Percentiles rank a stretch among this genome's conserved stretches.
These are phyloP conservation scores for Bacterosira constricta DNA, from an alignment of 108 stramenopile genomes.

Conservation along the genomic window DNA sequence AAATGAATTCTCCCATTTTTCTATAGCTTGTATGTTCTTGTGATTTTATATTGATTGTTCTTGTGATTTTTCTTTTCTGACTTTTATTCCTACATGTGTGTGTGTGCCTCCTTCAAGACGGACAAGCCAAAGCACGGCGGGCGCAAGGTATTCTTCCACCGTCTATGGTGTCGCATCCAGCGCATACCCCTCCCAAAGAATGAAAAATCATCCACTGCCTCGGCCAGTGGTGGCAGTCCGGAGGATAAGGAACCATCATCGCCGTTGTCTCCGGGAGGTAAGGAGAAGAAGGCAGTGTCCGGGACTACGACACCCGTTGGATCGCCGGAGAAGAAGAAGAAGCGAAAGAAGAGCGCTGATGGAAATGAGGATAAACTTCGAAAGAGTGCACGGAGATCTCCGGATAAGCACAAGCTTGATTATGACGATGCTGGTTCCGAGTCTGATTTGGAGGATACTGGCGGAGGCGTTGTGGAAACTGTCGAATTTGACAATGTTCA, in stretches of 20 bases:
- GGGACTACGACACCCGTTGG: constrained; percentile 38
- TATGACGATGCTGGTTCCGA: not conserved
- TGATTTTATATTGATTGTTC: too few relatives aligned
- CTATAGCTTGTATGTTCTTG: too few relatives aligned
- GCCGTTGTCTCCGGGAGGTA: constrained; percentile 10
- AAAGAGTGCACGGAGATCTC: not conserved
- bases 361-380: not conserved
- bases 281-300: constrained; percentile 48
- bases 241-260: constrained; percentile 21
- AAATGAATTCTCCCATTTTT: too few relatives aligned
- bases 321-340: constrained; percentile 33
- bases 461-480: not conserved
- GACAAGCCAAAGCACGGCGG: constrained; percentile 90
- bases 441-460: not conserved
- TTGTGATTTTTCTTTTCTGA: too few relatives aligned
- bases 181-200: constrained; percentile 60
- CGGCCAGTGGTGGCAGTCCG: constrained; percentile 18
- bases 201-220: constrained; percentile 16
- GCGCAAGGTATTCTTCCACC: constrained; percentile 89
- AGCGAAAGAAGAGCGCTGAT: constrained; percentile 45
- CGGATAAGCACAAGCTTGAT: constrained; percentile 1
- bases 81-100: too few relatives aligned
- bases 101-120: too few relatives aligned
- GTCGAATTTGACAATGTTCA: constrained; percentile 2
- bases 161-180: constrained; percentile 89